phyloP scores from a whole-genome alignment of 345 rosid genomes.

The Geranium rotundifolium region DNA sequence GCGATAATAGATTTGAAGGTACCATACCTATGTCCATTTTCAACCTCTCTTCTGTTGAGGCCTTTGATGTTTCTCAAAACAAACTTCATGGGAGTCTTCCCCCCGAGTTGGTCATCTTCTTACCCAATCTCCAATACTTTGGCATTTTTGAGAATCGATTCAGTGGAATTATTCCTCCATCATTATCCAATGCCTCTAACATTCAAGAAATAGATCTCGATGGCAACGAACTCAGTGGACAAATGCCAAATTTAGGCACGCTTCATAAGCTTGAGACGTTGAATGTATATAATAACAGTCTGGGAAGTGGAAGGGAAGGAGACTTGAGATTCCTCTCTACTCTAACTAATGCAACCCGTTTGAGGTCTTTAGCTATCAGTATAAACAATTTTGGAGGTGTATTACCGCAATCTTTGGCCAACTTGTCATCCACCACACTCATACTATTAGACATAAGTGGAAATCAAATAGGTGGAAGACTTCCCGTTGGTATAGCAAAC shows the following conservation, averaged over 20 bases:
- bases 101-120: not conserved
- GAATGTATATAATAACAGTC: not conserved
- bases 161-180: constrained; percentile 9
- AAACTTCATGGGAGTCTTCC: constrained; percentile 7
- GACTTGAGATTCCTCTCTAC: constrained; percentile 9
- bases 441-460: not conserved
- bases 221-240: constrained; percentile 7
- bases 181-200: constrained; percentile 8
- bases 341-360: constrained; percentile 9
- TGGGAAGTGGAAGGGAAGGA: not conserved
- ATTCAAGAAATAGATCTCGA: not conserved
- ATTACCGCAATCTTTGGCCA: constrained; percentile 2
- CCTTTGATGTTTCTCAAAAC: not conserved
- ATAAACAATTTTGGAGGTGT: constrained; percentile 9
- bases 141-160: constrained; percentile 1
- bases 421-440: constrained; percentile 8
- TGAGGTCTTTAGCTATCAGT: not conserved
- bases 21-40: constrained; percentile 13
- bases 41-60: constrained; percentile 11
- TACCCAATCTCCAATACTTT: constrained; percentile 3
- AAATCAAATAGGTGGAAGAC: constrained; percentile 4
- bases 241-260: not conserved
- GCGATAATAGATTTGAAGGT: constrained; percentile 10
- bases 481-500: constrained; percentile 6
- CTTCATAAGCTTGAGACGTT: constrained; percentile 5